Evolutionary conservation across 176 grass and related monocot genomes (phyloP), one percentile per base, ranked within the genome.

Genomic region (Leersia perrieri): DNA sequence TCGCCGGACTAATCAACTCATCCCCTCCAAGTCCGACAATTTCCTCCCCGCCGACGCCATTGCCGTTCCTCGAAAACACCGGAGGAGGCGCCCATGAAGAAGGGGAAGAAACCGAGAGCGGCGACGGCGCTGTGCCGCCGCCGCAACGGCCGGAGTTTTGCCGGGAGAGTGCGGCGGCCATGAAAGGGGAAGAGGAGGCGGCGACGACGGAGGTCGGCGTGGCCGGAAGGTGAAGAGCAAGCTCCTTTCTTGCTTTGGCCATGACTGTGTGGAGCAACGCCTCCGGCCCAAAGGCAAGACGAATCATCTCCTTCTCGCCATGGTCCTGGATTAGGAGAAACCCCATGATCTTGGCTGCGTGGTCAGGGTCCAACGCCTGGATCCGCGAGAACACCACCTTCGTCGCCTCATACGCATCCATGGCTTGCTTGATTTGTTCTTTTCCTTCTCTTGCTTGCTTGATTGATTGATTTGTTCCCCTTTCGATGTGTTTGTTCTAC

Each of bases 271-370:
- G 88, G 33, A 99, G 92, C 36, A 95, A 88, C 38, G 90, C 82
- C 85, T 95, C 96, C 0, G 96, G 96, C 51, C 92, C 93, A 39
- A 99, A 95, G 67, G 96, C 96, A 51, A 99, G 80, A 12, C 96
- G 96, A 15, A 99, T 99, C 96, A 99, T 95, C 93, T 99, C 96
- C 83, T 99, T 95, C 76, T 99, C 93, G 45, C 96, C 96, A 68
- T 99, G 93, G 87, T 99, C 96, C 86, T 96, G 93, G 83, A 96
- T 89, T 63, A 99, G 88, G 9, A 96, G 66, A 14, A 96, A 51
- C 4, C 97, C 97, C 97, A 96, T 99, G 84, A 99, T 99, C 86
- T 96, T 95, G 33, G 93, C 88, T 9, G 97, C 97, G 79, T 99
- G 84, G 61, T 99, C 93, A 11, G 97, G 97, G 75, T 96, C 97